Evolutionary conservation across 1,284 basidiomycete genomes (phyloP).

Genomic region (Rhizoctonia solani): DNA sequence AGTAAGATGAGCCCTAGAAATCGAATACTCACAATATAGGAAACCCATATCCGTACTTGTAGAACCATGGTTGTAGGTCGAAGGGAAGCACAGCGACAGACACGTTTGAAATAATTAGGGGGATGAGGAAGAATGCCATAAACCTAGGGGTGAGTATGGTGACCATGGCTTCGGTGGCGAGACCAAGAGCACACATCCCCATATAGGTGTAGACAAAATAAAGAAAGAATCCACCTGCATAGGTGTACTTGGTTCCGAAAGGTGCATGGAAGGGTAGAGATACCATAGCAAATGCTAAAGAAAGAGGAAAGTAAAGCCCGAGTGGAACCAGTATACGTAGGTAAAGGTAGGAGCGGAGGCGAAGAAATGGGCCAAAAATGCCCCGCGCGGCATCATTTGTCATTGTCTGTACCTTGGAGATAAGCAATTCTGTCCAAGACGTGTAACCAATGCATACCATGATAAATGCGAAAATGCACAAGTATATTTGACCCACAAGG

Average conservation of each 20-base stretch:
- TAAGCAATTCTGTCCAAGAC: not conserved
- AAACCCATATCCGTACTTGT: slow-evolving; percentile 45
- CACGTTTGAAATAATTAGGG: slow-evolving; percentile 48
- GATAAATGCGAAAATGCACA: slow-evolving; percentile 47
- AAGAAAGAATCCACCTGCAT: slow-evolving; percentile 52
- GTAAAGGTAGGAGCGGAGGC: slow-evolving; percentile 45
- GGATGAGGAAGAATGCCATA: slow-evolving; percentile 39
- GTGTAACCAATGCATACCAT: not conserved
- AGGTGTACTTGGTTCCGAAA: slow-evolving; percentile 44
- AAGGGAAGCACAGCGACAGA: slow-evolving; percentile 47
- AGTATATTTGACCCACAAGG: slow-evolving; percentile 54
- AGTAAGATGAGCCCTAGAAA: not conserved
- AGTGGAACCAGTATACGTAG: slow-evolving; percentile 46
- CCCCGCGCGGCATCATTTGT: slow-evolving; percentile 47
- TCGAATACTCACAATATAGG: slow-evolving; percentile 45
- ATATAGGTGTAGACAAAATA: slow-evolving; percentile 48
- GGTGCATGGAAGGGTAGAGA: slow-evolving; percentile 46
- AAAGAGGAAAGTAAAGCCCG: slow-evolving; percentile 38
- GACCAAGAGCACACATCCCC: slow-evolving; percentile 39
- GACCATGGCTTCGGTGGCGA: slow-evolving; percentile 46
- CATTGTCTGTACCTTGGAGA: slow-evolving; percentile 47
- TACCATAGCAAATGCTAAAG: slow-evolving; percentile 38
- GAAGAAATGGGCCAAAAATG: slow-evolving; percentile 49
- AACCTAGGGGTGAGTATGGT: slow-evolving; percentile 38
- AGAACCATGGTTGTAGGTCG: slow-evolving; percentile 50